phyloP scores from a whole-genome alignment of 352 stramenopile genomes.

The Aphanomyces astaci region DNA sequence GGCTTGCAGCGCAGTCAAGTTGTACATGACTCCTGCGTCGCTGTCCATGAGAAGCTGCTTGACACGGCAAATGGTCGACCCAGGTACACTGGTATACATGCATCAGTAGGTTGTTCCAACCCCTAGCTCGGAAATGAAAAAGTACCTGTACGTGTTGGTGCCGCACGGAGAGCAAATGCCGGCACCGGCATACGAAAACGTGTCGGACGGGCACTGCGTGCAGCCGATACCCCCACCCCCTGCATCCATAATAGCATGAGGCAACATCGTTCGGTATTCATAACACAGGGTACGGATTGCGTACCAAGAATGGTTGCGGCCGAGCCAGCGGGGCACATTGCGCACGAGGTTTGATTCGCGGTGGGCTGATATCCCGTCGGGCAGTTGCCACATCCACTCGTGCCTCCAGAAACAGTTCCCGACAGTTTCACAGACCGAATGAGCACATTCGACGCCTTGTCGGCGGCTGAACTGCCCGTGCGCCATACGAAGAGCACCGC shows the following conservation, averaged over 20 bases:
- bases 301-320: not conserved
- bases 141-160: constrained; percentile 20
- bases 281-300: too few species aligned
- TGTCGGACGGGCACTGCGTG: not conserved
- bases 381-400: constrained; percentile 2
- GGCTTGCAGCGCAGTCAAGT: constrained; percentile 1
- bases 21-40: constrained; percentile 5
- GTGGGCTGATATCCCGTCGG: constrained; percentile 5
- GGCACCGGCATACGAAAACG: constrained; percentile 2
- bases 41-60: not conserved
- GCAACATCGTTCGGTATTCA: too few species aligned
- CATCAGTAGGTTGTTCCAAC: not conserved
- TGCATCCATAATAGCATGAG: too few species aligned
- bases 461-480: not conserved
- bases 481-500: constrained; percentile 13
- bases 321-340: constrained; percentile 4
- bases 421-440: constrained; percentile 2
- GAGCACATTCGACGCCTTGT: not conserved
- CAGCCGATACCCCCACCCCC: constrained; percentile 1
- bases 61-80: not conserved
- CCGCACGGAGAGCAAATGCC: constrained; percentile 6
- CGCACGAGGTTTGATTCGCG: constrained; percentile 6
- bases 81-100: constrained; percentile 5
- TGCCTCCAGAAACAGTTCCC: not conserved
- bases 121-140: not conserved